Base-by-base conservation (phyloP, 202 grass and related monocot genomes). In the Alloteropsis angusta region DNA sequence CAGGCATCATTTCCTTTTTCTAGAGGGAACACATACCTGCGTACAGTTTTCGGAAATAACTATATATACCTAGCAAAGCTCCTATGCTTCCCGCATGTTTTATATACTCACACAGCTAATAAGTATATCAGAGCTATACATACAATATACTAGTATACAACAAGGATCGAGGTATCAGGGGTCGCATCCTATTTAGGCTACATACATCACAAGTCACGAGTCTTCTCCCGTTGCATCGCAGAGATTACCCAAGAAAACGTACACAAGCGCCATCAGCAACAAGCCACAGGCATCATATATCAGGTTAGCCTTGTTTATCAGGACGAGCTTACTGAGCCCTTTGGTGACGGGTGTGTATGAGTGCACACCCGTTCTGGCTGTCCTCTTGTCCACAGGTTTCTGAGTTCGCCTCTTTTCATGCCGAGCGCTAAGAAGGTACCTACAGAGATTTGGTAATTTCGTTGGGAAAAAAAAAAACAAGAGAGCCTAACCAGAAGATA, bases 321-420 rank as follows among this genome's bases (percentile, higher is more conserved):
- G 0, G 22, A 43, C 9, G 26, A 35, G 77, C 13, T 77, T 35
- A 65, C 58, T 1, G 35, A 1, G 4, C 70, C 56, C 74, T 87
- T 87, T 0, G 62, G 74, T 39, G 71, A 69, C 70, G 53, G 59
- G 22, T 95, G 92, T 17, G 13, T 15, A 26, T 98, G 95, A 1
- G 83, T 86, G 57, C 96, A 99, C 15, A 91, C 75, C 83, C 90
- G 93, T 39, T 87, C 74, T 12, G 96, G 92, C 17, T 86, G 90
- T 19, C 96, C 96, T 84, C 73, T 94, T 18, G 62, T 87, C 96
- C 96, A 99, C 0, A 99, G 83, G 72, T 95, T 95, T 76, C 78
- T 42, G 39, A 99, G 88, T 41, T 96, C 92, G 6, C 96, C 96
- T 45, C 92, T 88, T 79, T 93, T 99, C 72, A 59, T 66, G 68